phyloP scores from a whole-genome alignment of 345 rosid genomes.

The Eutrema japonicum region DNA sequence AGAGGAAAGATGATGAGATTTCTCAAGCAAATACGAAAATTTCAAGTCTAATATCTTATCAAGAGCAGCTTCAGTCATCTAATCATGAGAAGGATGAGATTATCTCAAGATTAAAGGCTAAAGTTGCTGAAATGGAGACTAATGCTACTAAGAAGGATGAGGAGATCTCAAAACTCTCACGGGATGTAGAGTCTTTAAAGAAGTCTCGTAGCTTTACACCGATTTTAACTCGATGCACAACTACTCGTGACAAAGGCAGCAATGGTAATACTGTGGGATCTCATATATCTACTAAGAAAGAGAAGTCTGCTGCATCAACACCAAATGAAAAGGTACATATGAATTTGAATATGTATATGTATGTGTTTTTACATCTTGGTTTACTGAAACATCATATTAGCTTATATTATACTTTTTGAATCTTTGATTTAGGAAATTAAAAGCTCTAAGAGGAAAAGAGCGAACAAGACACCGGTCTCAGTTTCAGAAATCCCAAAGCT shows the following conservation, averaged over 20 bases:
- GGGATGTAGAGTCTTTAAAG: constrained; percentile 54
- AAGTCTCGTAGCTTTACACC: constrained; percentile 56
- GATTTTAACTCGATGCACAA: constrained; percentile 48
- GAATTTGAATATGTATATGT: constrained; percentile 3
- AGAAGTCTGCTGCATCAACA: constrained; percentile 40
- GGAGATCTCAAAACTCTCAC: constrained; percentile 56
- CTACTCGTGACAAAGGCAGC: constrained; percentile 32
- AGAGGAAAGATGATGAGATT: constrained; percentile 60
- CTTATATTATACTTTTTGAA: constrained; percentile 15
- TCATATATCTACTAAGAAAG: constrained; percentile 45
- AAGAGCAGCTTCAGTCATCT: constrained; percentile 65
- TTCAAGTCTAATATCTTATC: constrained; percentile 54
- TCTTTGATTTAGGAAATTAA: constrained; percentile 51
- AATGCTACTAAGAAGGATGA: constrained; percentile 47
- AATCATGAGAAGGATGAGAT: constrained; percentile 63
- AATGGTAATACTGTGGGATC: constrained; percentile 41
- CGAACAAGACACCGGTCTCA: constrained; percentile 29
- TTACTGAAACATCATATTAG: not conserved
- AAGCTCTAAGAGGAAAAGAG: constrained; percentile 65
- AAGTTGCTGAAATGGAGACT: constrained; percentile 61
- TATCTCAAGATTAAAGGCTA: constrained; percentile 53
- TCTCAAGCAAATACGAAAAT: constrained; percentile 60
- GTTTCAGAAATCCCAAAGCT: constrained; percentile 62
- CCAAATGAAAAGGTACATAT: constrained; percentile 57
- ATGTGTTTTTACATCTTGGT: not conserved